Evolutionary conservation across 2,329 filamentous ascomycete species (phyloP), one percentile per base, ranked within the genome.

Genomic region (Sporothrix variecibatus): DNA sequence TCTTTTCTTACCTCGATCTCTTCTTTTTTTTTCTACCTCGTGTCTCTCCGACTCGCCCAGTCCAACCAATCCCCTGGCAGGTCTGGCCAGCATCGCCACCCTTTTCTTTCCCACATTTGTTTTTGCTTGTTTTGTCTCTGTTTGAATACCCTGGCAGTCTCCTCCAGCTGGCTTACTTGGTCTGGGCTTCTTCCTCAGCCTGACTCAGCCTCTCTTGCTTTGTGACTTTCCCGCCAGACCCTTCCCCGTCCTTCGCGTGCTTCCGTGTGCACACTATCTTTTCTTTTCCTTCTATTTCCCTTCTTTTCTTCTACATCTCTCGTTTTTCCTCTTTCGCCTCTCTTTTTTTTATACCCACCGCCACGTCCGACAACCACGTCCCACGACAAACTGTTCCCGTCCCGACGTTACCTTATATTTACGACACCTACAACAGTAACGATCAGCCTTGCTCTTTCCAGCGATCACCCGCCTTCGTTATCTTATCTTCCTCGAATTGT

Each of bases 121-220:
- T 67, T 67, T 72, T 68, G 62, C 72, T 53, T 69, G 51, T 56
- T 62, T 72, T 68, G 62, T 64, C 64, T 69, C 64, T 56, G 72
- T 73, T 73, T 68, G 51, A 53, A 34, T 49, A 43, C 60, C 34
- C 60, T 65, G 34, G 60, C 34, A 11, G 58, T 46, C 38, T 43
- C 23, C 60, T 43, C n/a, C 34, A 43, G 34, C 34, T 46, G 62
- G 38, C n/a, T 15, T 43, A 43, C 62, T 65, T 46, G 71, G 51
- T 51, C 72, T 69, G 72, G 53, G 62, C 72, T 73, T 46, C 9
- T 58, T 71, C 40, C n/a, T 51, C 26, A 28, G 40, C 56, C 26
- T 72, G 70, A 64, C 70, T 72, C 70, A 72, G 71, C 60, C 71
- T 67, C 46, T 64, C 12, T 51, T 49, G 58, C 8, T 49, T 31